Base-by-base conservation (phyloP, 108 stramenopile genomes). In the Cyclotella kingstonii region DNA sequence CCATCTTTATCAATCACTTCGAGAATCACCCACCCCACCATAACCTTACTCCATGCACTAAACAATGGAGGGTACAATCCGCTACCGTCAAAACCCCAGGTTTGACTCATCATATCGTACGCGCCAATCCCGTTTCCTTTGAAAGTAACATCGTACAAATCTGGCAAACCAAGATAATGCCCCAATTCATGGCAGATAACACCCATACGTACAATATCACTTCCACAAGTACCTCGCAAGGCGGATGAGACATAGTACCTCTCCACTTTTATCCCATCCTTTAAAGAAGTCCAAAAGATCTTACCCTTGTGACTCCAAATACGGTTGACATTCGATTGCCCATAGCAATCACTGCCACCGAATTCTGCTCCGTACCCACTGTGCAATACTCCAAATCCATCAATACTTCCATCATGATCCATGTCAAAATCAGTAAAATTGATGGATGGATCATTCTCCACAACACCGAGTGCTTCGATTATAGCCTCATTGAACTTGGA, bases 341-440 rank as follows among this genome's bases (percentile, higher is more conserved):
- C 66, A 41, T 63, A 46, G 33, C 86, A 82, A 58, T 85, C 84
- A 22, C 21, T 38, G 6, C 77, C 69, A 1, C 76, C 82, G 4
- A 66, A 56, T 59, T 94, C 89, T 17, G 89, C 89, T 6, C 80
- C 82, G 64, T 85, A 87, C 23, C 92, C 92, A 40, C 76, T 73
- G 50, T 86, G 84, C 14, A 90, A 54, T 9, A 94, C 35, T 23
- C 81, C 65, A 8, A 94, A 57, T 0, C 73, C 72, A 60, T 94
- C 89, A 27, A 81, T 21, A 7, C 35, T 21, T 3, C 74, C 74
- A 40, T 76, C 61, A 0, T 50, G 31, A 41, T 76, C 66, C 4
- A 54, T 8, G 34, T 76, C 74, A 19, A 63, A 76, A 15, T 62
- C 41, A 15, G n/a, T 4, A 25, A 61, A 66, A 17, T 60, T 27